phyloP scores from a whole-genome alignment of 805 yeast species.

The Tetrapisispora phaffii region DNA sequence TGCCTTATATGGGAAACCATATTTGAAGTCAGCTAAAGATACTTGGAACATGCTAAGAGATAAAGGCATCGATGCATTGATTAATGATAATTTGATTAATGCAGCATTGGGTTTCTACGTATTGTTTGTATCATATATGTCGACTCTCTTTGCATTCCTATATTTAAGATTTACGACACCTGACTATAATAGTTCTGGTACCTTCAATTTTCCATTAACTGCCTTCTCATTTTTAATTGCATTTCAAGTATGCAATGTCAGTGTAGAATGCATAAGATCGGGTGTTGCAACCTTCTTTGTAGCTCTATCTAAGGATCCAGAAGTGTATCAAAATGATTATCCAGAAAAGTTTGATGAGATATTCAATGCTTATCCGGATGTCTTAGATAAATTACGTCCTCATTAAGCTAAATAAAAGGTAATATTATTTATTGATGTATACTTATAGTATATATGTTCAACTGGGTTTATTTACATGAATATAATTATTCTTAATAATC shows the following conservation, averaged over 20 bases:
- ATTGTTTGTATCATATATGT: slow-evolving; percentile 58
- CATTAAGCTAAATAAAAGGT: slow-evolving; percentile 16
- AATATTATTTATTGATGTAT: neutral
- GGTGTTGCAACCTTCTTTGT: slow-evolving; percentile 80
- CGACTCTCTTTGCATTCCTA: slow-evolving; percentile 52
- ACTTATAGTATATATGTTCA: neutral
- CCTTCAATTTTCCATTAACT: slow-evolving; percentile 59
- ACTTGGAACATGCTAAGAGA: slow-evolving; percentile 69
- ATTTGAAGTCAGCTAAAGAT: slow-evolving; percentile 65
- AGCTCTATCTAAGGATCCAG: slow-evolving; percentile 78
- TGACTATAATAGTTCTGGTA: slow-evolving; percentile 48
- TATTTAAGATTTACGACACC: slow-evolving; percentile 63
- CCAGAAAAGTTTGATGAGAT: slow-evolving; percentile 59
- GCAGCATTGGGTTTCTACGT: slow-evolving; percentile 73
- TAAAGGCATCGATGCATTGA: slow-evolving; percentile 76
- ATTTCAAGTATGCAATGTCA: slow-evolving; percentile 61
- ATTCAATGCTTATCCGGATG: slow-evolving; percentile 59
- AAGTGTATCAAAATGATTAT: slow-evolving; percentile 62
- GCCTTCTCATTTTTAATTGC: slow-evolving; percentile 68
- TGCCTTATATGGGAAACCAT: slow-evolving; percentile 78
- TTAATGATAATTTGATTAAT: slow-evolving; percentile 74
- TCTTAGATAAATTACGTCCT: slow-evolving; percentile 42
- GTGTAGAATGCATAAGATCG: slow-evolving; percentile 65
- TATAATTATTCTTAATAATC: neutral
- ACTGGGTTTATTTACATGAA: neutral